Percentiles rank a stretch among this genome's conserved stretches.
phyloP scores from a whole-genome alignment of 495 filamentous ascomycete genomes.

The Talaromyces nanjingensis region DNA sequence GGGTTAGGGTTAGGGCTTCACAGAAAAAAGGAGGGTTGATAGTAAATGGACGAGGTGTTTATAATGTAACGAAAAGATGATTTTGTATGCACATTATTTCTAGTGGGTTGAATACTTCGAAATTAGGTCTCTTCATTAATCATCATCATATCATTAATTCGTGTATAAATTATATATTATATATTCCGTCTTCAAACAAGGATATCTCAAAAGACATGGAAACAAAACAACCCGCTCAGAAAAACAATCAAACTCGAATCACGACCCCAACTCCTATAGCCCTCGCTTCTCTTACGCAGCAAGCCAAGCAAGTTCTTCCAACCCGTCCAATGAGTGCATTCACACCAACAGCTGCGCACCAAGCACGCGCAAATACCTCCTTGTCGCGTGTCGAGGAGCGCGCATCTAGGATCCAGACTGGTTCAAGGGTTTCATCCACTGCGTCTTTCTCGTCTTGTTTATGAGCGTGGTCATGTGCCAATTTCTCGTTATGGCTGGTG shows the following conservation, averaged over 20 bases:
- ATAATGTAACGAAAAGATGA: too few species aligned
- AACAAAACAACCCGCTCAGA: background rate
- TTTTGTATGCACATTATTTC: too few species aligned
- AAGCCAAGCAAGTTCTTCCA: slow-evolving; percentile 56
- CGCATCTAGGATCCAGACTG: slow-evolving; percentile 42
- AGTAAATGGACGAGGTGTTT: too few species aligned
- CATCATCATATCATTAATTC: background rate
- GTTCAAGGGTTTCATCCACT: slow-evolving; percentile 26
- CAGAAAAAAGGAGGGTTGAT: too few species aligned
- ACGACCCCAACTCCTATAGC: slow-evolving; percentile 61
- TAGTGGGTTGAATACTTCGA: background rate
- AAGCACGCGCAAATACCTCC: slow-evolving; percentile 60
- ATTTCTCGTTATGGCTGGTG: background rate
- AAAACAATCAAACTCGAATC: slow-evolving; percentile 43
- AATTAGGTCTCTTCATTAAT: background rate
- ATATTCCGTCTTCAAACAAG: background rate
- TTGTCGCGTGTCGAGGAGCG: slow-evolving; percentile 43
- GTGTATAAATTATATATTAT: background rate
- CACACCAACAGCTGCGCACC: slow-evolving; percentile 62
- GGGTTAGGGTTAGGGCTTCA: background rate
- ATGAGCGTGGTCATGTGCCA: background rate
- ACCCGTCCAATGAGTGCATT: slow-evolving; percentile 61
- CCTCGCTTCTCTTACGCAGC: slow-evolving; percentile 63
- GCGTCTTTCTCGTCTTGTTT: background rate
- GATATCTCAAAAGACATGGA: background rate